Base-by-base conservation (phyloP, 1,139 yeast genomes). In the Yamadazyma spencermartinsiae region DNA sequence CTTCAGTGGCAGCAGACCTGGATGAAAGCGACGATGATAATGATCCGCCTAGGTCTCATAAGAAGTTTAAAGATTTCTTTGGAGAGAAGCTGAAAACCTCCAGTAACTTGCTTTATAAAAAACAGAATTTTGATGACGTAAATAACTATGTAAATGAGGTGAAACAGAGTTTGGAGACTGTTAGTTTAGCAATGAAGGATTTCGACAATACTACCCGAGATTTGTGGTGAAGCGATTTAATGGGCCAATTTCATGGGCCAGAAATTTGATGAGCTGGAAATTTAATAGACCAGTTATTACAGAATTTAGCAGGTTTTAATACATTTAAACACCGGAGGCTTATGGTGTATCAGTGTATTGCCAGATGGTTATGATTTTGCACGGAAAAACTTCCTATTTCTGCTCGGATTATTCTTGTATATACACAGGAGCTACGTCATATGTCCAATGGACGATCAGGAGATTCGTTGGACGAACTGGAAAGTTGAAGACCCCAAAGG, bases 181-280 rank as follows among this genome's bases (percentile, higher is more conserved):
- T 72, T 28, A 68, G 71, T 3, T 61, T 57, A 19, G 52, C 64
- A n/a, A 69, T 72, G 74, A 66, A 68, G 53, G 52, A 56, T 30
- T 70, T 71, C 45, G 76, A 70, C 40, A 67, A 61, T 31, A 58
- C 65, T 3, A 61, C 68, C 10, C 54, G 60, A 41, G 69, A 65
- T 31, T 51, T 64, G 33, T 70, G 74, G 74, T 57, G 23, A 28
- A 12, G 23, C 23, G 23, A 20, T n/a, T n/a, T n/a, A n/a, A n/a
- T n/a, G n/a, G n/a, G n/a, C n/a, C n/a, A n/a, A n/a, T n/a, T n/a
- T n/a, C n/a, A n/a, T n/a, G n/a, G n/a, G n/a, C n/a, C n/a, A n/a
- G n/a, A n/a, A n/a, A n/a, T n/a, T n/a, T n/a, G n/a, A n/a, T n/a
- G n/a, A n/a, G n/a, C n/a, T n/a, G n/a, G n/a, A n/a, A n/a, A n/a